Evolutionary conservation across 2,329 filamentous ascomycete species (phyloP), one percentile per base, ranked within the genome.

Genomic region (Paraphoma sp.): DNA sequence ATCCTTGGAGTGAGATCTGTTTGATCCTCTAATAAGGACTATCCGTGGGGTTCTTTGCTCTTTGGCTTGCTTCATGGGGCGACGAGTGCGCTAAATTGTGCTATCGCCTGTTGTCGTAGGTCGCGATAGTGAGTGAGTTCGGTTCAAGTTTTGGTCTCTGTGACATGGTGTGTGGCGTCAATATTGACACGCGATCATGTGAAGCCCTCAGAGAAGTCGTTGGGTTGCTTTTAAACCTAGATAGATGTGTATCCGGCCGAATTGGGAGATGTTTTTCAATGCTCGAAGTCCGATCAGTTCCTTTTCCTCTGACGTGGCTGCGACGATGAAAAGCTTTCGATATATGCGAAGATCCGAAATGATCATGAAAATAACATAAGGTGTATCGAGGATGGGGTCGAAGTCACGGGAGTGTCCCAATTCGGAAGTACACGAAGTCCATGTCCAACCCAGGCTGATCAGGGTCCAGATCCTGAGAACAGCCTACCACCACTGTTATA

Each of bases 341-440:
- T 6, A 3, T 38, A n/a, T 38, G 33, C 6, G n/a, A 38, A 6
- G 7, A 16, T 9, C 14, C n/a, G 31, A 2, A 12, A 12, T 1
- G n/a, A 7, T n/a, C 6, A 6, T 11, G 10, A 38, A 38, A 38
- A n/a, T n/a, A 38, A 11, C 3, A 38, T n/a, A n/a, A 6, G 6
- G 33, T 38, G 2, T 30, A 18, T 12, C n/a, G 10, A 36, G 28
- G 10, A 18, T 14, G 7, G 8, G 4, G 8, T 29, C 23, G 11
- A n/a, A 38, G 12, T 30, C 43, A 44, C 38, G 44, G 18, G 29
- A 43, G 5, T 18, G 23, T 44, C 43, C 44, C 49, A 36, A 53
- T 44, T 18, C 17, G 45, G 49, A 46, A 56, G 40, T 45, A 49
- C 53, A 56, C 57, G 50, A 56, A 51, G 17, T 41, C 36, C 28